phyloP scores from a whole-genome alignment of 352 stramenopile species.

The Phytophthora cactorum region DNA sequence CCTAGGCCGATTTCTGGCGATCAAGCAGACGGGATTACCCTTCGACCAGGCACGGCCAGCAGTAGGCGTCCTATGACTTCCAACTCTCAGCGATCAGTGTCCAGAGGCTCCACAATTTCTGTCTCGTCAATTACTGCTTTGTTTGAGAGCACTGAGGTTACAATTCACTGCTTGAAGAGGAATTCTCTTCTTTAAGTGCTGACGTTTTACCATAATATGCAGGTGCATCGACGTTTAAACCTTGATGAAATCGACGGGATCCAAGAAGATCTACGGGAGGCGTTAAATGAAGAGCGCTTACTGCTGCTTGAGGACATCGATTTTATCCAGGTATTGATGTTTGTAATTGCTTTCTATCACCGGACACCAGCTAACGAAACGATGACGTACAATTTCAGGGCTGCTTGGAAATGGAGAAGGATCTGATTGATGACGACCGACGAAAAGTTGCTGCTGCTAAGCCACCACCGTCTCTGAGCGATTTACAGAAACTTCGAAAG shows the following conservation, averaged over 20 bases:
- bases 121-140: conserved; percentile 62
- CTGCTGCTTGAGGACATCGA: conserved; percentile 84
- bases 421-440: conserved; percentile 79
- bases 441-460: conserved; percentile 44
- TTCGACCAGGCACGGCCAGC: conserved; percentile 58
- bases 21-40: conserved; percentile 20
- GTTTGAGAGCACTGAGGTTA: conserved; percentile 62
- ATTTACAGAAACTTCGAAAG: conserved; percentile 66
- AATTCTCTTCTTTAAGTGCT: conserved; percentile 2
- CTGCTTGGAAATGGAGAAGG: conserved; percentile 87
- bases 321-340: conserved; percentile 70
- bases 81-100: conserved; percentile 60
- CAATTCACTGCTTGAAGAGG: background rate
- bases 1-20: conserved; percentile 16
- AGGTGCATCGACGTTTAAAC: conserved; percentile 59
- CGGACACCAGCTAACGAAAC: background rate
- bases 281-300: conserved; percentile 61
- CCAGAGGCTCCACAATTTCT: conserved; percentile 70
- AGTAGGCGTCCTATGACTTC: conserved; percentile 46
- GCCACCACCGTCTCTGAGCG: conserved; percentile 59
- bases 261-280: conserved; percentile 61
- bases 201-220: conserved; percentile 1
- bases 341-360: background rate
- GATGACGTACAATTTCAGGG: conserved; percentile 34
- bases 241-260: conserved; percentile 82